Evolutionary conservation across 495 filamentous ascomycete species (phyloP), one percentile per base, ranked within the genome.

Genomic region (Amniculicola lignicola): DNA sequence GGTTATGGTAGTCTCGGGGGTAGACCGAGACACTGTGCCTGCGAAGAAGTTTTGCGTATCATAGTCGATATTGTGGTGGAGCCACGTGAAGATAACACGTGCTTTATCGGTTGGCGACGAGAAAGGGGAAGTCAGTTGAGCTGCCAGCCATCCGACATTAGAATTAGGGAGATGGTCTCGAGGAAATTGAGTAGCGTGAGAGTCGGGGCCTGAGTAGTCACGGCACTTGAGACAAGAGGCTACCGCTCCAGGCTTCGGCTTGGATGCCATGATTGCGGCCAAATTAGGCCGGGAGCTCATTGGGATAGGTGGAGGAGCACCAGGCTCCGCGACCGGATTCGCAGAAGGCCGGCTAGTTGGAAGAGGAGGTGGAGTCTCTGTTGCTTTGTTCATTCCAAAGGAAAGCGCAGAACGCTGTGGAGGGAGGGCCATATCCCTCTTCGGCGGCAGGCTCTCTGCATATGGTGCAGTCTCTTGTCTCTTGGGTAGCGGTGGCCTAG

Each of bases 51-150:
- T 76, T 29, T 81, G 72, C 4, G 79, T 76, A 68, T 98, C 87
- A 71, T 98, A 98, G 39, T 74, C 74, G 54, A 98, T 82, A 64
- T 96, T 97, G 70, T 98, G 85, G 69, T 97, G 93, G 40, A 89
- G 78, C 93, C 91, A 98, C 6, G 89, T 88, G 69, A 98, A 98
- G 53, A 98, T 86, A 7, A 78, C 86, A 14, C 93, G 81, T 10
- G 93, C 91, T 70, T 95, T 95, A 68, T 97, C 93, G 2, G 91
- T 95, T 0, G 69, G 59, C 1, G 87, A 93, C 4, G 81, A 70
- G 67, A 96, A 96, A 1, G 89, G 89, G 6, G 76, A 69, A 42
- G 88, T 92, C 21, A 97, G 79, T 46, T 85, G 81, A 33, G 79
- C 72, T 0, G 90, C 89, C 12, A 98, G 80, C 75, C 85, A 85